phyloP scores from a whole-genome alignment of 169 alveolate species.

The Fabrea salina region DNA sequence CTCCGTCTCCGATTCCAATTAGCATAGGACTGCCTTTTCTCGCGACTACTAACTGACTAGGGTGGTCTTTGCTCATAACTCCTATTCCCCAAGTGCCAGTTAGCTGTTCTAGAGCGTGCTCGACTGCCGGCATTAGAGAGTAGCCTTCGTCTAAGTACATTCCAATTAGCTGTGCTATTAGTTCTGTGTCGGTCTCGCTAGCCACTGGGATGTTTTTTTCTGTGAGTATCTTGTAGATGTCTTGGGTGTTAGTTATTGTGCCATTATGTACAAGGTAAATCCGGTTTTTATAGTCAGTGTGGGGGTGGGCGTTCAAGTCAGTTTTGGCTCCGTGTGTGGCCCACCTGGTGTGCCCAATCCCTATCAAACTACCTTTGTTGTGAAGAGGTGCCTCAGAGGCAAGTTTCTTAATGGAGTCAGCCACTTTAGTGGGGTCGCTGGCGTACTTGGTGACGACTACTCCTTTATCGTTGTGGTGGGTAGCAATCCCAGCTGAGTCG shows the following conservation, averaged over 20 bases:
- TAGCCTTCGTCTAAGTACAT: slow-evolving; percentile 79
- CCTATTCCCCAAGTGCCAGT: slow-evolving; percentile 97
- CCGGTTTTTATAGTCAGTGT: slow-evolving; percentile 86
- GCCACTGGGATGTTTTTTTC: slow-evolving; percentile 69
- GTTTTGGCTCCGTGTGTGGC: slow-evolving; percentile 98
- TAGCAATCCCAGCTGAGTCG: slow-evolving; percentile 94
- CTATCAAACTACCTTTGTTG: slow-evolving; percentile 84
- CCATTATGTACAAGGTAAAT: slow-evolving; percentile 96
- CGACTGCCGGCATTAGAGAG: slow-evolving; percentile 82
- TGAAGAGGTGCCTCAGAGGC: slow-evolving; percentile 58
- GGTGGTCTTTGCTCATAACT: slow-evolving; percentile 83
- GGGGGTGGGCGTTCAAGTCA: slow-evolving; percentile 98
- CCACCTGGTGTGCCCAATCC: slow-evolving; percentile 99
- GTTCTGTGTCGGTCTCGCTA: slow-evolving; percentile 96
- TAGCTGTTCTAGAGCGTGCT: slow-evolving; percentile 78
- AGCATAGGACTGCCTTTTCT: slow-evolving; percentile 92
- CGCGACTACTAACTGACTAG: slow-evolving; percentile 89
- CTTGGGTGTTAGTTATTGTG: slow-evolving; percentile 86
- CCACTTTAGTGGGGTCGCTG: slow-evolving; percentile 50
- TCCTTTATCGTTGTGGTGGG: slow-evolving; percentile 74
- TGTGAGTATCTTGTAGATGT: slow-evolving; percentile 64
- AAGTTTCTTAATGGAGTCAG: slow-evolving; percentile 84
- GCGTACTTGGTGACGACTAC: slow-evolving; percentile 87
- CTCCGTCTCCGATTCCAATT: slow-evolving; percentile 83
- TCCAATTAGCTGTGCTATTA: slow-evolving; percentile 93